Evolutionary conservation across 768 basidiomycete species (phyloP).

Genomic region (Cystofilobasidium capitatum): DNA sequence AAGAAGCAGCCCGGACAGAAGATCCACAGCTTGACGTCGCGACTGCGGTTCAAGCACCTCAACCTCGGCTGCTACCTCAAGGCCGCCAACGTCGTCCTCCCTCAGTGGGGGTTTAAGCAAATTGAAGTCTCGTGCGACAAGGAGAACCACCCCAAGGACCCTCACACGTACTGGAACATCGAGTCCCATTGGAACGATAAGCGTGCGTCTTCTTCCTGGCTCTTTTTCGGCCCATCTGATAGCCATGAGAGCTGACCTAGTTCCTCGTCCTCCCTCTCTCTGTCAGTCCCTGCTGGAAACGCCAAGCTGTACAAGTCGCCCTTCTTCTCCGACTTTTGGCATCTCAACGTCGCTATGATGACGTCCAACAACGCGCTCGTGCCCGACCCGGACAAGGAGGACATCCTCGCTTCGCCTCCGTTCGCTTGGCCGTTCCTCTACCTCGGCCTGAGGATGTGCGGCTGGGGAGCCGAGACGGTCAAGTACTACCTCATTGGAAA

Average conservation of each 20-base stretch:
- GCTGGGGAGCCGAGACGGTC: constrained; percentile 74
- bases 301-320: constrained; percentile 77
- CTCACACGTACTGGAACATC: constrained; percentile 94
- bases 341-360: constrained; percentile 99
- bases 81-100: constrained; percentile 77
- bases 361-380: constrained; percentile 97
- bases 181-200: constrained; percentile 95
- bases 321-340: constrained; percentile 95
- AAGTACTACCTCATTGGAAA: constrained; percentile 69
- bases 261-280: neutral
- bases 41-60: constrained; percentile 71
- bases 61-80: constrained; percentile 74
- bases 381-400: constrained; percentile 96
- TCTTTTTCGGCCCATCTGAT: neutral
- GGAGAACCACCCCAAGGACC: constrained; percentile 67
- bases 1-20: constrained; percentile 47
- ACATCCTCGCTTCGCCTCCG: constrained; percentile 81
- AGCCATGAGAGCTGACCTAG: constrained; percentile 9
- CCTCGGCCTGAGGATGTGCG: constrained; percentile 91
- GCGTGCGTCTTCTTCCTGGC: constrained; percentile 48
- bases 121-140: constrained; percentile 90
- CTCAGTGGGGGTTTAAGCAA: constrained; percentile 99
- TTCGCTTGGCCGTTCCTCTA: constrained; percentile 88
- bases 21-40: constrained; percentile 84
- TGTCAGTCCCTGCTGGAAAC: constrained; percentile 68